Evolutionary conservation across 1,139 yeast genomes (phyloP).

Genomic region (Tardiomyces depauwii): DNA sequence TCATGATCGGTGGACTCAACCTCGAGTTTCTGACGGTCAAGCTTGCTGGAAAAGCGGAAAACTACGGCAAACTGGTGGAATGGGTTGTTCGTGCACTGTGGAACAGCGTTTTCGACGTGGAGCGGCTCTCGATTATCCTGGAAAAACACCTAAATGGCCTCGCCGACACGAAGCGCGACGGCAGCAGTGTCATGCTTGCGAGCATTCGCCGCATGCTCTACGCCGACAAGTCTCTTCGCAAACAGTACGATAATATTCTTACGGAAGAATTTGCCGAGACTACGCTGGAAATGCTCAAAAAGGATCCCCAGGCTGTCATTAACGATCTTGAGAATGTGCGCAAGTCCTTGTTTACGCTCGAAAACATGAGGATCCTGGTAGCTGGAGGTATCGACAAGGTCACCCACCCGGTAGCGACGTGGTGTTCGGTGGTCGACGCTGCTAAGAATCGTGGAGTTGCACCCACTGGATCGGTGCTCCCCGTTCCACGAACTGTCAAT

Average conservation of each 20-base stretch:
- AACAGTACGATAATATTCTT: constrained; percentile 53
- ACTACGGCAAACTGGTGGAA: constrained; percentile 56
- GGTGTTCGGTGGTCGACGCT: constrained; percentile 38
- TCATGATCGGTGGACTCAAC: constrained; percentile 46
- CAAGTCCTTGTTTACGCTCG: constrained; percentile 40
- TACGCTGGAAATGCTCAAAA: constrained; percentile 39
- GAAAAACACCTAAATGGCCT: constrained; percentile 67
- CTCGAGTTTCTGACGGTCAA: constrained; percentile 40
- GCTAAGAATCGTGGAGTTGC: neutral
- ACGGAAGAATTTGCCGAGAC: constrained; percentile 50
- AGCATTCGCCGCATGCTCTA: constrained; percentile 43
- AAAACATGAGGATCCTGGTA: constrained; percentile 58
- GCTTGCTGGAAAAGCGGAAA: constrained; percentile 48
- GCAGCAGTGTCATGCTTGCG: constrained; percentile 59
- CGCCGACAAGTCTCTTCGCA: constrained; percentile 49
- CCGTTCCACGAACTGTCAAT: constrained; percentile 43
- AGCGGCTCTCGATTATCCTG: constrained; percentile 55
- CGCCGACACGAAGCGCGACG: constrained; percentile 74
- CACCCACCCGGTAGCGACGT: constrained; percentile 46
- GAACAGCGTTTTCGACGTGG: constrained; percentile 58
- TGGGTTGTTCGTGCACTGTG: constrained; percentile 66
- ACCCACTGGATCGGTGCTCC: constrained; percentile 3
- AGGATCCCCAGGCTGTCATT: constrained; percentile 35
- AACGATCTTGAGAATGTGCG: constrained; percentile 49
- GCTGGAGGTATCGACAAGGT: constrained; percentile 53